A percentile compares a stretch with the other conserved stretches of the same genome.
Conservation (phyloP, 805 yeast species). For the Ogataea corticis region DNA sequence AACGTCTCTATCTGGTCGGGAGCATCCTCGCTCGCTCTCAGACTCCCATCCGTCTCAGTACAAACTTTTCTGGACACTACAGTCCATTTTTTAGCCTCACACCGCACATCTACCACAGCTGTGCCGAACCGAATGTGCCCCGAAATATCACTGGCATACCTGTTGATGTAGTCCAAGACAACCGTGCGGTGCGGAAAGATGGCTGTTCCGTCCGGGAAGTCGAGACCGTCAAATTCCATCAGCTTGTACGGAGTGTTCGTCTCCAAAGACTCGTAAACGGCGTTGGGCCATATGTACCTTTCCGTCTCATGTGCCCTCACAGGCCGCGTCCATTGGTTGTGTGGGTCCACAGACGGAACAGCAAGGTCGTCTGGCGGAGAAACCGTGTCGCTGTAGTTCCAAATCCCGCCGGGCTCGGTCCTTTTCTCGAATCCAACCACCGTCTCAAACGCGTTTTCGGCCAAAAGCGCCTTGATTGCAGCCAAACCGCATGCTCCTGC, state of each 20-base stretch:
- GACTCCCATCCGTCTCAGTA: slow-evolving; percentile 35
- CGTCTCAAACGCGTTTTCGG: slow-evolving; percentile 46
- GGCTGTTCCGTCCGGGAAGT: slow-evolving; percentile 48
- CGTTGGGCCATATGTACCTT: slow-evolving; percentile 43
- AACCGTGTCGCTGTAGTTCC: slow-evolving; percentile 56
- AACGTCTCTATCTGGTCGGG: slow-evolving; percentile 41
- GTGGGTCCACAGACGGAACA: slow-evolving; percentile 36
- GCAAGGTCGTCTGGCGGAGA: slow-evolving; percentile 10
- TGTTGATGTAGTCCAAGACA: slow-evolving; percentile 56
- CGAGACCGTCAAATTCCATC: slow-evolving; percentile 63
- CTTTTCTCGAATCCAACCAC: slow-evolving; percentile 64
- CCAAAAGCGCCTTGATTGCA: slow-evolving; percentile 59
- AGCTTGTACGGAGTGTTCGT: slow-evolving; percentile 65
- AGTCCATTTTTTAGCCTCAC: slow-evolving; percentile 41
- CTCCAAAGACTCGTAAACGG: slow-evolving; percentile 66
- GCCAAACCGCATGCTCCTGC: slow-evolving; percentile 79
- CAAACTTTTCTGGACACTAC: slow-evolving; percentile 39
- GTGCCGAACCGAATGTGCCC: slow-evolving; percentile 44
- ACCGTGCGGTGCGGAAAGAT: slow-evolving; percentile 58
- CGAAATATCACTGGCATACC: slow-evolving; percentile 47
- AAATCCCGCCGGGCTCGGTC: slow-evolving; percentile 69
- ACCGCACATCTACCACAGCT: slow-evolving; percentile 45
- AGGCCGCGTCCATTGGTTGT: slow-evolving; percentile 11
- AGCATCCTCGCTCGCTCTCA: slow-evolving; percentile 10
- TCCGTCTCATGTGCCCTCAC: slow-evolving; percentile 5